Percentiles rank a stretch among this genome's conserved stretches.
Conservation (phyloP, 768 basidiomycete genomes). For the Psilocybe tampanensis region DNA sequence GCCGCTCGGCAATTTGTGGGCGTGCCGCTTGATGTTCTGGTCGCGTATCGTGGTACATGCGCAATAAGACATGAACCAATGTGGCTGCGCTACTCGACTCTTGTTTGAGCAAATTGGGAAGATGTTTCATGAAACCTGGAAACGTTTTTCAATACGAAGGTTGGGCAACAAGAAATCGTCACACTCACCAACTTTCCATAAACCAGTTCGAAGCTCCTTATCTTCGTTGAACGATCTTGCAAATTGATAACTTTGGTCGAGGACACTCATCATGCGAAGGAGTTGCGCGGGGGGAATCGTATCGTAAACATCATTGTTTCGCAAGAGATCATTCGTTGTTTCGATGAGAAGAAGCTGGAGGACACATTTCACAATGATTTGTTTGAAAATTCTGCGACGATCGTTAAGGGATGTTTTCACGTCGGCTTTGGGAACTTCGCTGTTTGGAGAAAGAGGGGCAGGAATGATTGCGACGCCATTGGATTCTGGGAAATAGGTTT, state of each 20-base stretch:
- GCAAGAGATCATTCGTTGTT: constrained; percentile 93
- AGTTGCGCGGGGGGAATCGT: constrained; percentile 95
- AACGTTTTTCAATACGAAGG: not conserved
- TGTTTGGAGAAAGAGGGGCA: constrained; percentile 84
- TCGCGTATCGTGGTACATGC: constrained; percentile 94
- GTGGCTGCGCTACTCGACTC: constrained; percentile 97
- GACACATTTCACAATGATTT: constrained; percentile 99
- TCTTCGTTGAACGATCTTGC: constrained; percentile 98
- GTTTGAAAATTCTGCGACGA: constrained; percentile 89
- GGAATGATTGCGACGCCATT: constrained; percentile 75
- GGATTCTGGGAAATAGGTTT: constrained; percentile 44
- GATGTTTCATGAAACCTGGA: constrained; percentile 97
- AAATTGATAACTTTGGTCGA: constrained; percentile 98
- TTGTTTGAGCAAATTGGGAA: constrained; percentile 96
- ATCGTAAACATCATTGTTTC: constrained; percentile 88
- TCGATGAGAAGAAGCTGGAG: constrained; percentile 95
- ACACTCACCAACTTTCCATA: constrained; percentile 97
- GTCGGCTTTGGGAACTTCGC: constrained; percentile 47
- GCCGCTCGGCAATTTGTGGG: constrained; percentile 74
- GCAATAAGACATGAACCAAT: constrained; percentile 85
- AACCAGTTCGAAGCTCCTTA: constrained; percentile 91
- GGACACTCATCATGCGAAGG: constrained; percentile 89
- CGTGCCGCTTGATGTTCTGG: constrained; percentile 84
- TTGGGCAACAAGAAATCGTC: not conserved
- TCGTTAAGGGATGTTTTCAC: constrained; percentile 61